Evolutionary conservation across 495 filamentous ascomycete species (phyloP), one percentile per base, ranked within the genome.

Genomic region (Penicillium egyptiacum): DNA sequence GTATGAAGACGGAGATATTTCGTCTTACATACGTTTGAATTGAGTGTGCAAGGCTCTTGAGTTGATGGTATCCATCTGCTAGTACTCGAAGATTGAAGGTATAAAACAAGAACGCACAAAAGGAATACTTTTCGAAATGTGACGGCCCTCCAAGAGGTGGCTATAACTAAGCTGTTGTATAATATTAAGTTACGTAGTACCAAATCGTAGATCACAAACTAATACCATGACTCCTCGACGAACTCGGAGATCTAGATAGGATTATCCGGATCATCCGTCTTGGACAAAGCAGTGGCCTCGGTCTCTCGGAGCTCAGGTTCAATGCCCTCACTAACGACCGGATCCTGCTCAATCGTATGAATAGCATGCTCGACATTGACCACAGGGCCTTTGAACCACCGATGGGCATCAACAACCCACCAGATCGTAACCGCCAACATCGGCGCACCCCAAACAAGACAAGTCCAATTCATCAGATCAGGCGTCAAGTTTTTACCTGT

Each of bases 301-400:
- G 30, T 28, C 20, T 41, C 46, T 20, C 22, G 31, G 33, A 19
- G 12, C 4, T 58, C 60, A 35, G 66, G 66, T 54, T 69, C 66
- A 5, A 69, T 45, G 0, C 66, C 66, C 44, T 66, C 63, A 54
- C 58, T 66, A 23, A 68, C 42, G 30, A 60, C 40, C 17, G 61
- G 49, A 47, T 61, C 55, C 49, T 51, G 54, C 23, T 64, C 47
- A 17, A 58, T 37, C 22, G 31, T 30, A 59, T 70, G 66, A 47
- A 75, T 72, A 3, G 69, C 68, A 74, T 79, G 77, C 58, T 77
- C 73, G 10, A 78, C 66, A 67, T 79, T 79, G 28, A 83, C 78
- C 70, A 87, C 87, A 0, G 88, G 88, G 0, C 88, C 88, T 57
- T 83, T 88, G 70, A 92, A 92, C 88, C 88, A 91, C 58, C 83